Evolutionary conservation across 2,329 filamentous ascomycete genomes (phyloP), one percentile per base, ranked within the genome.

Genomic region (Diplodia corticola): DNA sequence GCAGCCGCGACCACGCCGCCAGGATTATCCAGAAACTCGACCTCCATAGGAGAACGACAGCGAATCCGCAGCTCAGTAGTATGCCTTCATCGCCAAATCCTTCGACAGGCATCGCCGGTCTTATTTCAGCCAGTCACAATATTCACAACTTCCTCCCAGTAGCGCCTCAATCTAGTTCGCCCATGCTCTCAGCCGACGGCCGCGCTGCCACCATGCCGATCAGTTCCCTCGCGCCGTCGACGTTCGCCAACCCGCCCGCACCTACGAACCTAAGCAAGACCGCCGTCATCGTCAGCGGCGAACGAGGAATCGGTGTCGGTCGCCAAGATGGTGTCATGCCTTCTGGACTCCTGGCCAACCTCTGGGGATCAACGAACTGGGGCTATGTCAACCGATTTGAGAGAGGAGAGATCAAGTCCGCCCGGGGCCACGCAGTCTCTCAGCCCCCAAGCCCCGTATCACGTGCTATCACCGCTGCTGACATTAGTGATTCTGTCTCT

Each of bases 11-110:
- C 68, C 92, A 95, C 76, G 91, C 92, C 9, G 87, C 92, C 22
- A 88, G 93, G 68, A 92, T 98, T 69, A 97, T 97, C 76, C 92
- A 96, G 76, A 97, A 93, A 77, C 85, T 97, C 51, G 94, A 97
- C 77, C 83, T 97, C 66, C 91, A 96, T 76, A 88, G 94, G 70
- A 96, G 94, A 75, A 84, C 89, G 44, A 87, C 88, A 6, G 86
- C 89, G 68, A 83, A 84, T 26, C 79, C 79, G 33, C 79, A 80
- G 68, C 73, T 78, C 20, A 78, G 78, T 68, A 73, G 72, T 65
- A 78, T 61, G 46, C 64, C 64, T 26, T 54, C 55, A 35, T 61
- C 64, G 20, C 64, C 57, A 63, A 66, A 48, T 55, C 64, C 64
- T 70, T 72, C 75, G 77, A 24, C 76, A 82, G 93, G 93, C 30